Percentiles rank a stretch among this genome's conserved stretches.
Conservation (phyloP, 169 alveolate species). For the Cryptosporidium sp. region DNA sequence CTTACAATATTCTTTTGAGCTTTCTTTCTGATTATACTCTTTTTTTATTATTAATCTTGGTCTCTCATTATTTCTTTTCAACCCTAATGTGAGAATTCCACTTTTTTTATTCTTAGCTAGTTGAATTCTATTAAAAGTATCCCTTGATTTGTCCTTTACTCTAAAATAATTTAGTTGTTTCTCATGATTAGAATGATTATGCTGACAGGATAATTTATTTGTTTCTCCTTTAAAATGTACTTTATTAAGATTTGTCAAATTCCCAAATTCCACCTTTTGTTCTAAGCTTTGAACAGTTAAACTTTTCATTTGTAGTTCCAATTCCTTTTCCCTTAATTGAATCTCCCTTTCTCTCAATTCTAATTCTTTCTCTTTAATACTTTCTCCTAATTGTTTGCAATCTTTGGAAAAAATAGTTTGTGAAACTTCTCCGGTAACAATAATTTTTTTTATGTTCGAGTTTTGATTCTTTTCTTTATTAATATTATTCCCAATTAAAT, state of each 20-base stretch:
- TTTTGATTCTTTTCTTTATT: not conserved
- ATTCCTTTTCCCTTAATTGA: constrained; percentile 32
- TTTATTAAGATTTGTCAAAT: not conserved
- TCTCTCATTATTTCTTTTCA: constrained; percentile 19
- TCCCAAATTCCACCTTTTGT: not conserved
- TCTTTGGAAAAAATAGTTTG: constrained; percentile 18
- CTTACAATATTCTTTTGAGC: not conserved
- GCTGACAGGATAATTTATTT: not conserved
- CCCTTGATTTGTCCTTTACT: constrained; percentile 7
- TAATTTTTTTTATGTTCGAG: constrained; percentile 1
- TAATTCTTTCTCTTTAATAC: constrained; percentile 27
- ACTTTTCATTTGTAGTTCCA: constrained; percentile 30
- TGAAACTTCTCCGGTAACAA: constrained; percentile 39
- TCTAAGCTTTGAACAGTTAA: constrained; percentile 7
- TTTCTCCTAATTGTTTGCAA: not conserved
- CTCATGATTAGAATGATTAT: not conserved
- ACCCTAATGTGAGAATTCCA: constrained; percentile 5
- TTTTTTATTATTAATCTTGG: not conserved
- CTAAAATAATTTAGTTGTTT: constrained; percentile 20
- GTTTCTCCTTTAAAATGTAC: not conserved
- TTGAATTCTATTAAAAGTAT: not conserved
- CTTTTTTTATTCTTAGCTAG: constrained; percentile 1
- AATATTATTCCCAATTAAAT: not conserved
- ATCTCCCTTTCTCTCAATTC: constrained; percentile 51
- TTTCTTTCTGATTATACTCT: not conserved